These are phyloP conservation scores for Tuber aestivum DNA, from an alignment of 495 filamentous ascomycete species.

Conservation along the genomic window DNA sequence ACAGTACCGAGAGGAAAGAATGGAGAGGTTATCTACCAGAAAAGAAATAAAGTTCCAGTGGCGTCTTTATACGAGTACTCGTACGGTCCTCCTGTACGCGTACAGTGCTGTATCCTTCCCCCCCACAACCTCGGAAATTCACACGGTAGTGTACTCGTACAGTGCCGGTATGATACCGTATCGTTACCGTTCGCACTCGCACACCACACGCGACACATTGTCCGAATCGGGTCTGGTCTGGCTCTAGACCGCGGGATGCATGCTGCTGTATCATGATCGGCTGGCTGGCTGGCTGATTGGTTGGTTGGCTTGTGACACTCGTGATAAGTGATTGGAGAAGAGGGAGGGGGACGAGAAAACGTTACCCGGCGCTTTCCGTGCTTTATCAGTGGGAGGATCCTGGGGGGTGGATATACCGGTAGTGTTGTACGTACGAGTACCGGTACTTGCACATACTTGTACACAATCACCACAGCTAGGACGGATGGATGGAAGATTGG, in stretches of 20 bases:
- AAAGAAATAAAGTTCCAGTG: background rate
- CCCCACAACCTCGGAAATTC: background rate
- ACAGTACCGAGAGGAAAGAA: background rate
- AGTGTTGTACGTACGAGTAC: no score
- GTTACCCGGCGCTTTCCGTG: background rate
- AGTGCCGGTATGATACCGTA: background rate
- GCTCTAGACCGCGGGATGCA: background rate
- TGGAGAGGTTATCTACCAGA: background rate
- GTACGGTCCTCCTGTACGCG: no score
- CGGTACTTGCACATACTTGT: background rate
- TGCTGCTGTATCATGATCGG: background rate
- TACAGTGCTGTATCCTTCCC: background rate
- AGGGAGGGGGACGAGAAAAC: background rate
- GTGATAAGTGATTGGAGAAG: background rate
- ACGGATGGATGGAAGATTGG: background rate
- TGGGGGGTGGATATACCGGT: background rate
- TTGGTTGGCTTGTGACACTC: background rate
- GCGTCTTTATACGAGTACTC: background rate
- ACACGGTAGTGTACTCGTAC: background rate
- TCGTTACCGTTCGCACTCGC: background rate
- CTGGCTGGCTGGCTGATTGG: no score
- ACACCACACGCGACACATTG: background rate
- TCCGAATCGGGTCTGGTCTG: background rate
- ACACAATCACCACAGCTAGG: no score
- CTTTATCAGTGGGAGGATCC: background rate